Evolutionary conservation across 345 rosid species (phyloP).

Genomic region (Sapria himalayana): DNA sequence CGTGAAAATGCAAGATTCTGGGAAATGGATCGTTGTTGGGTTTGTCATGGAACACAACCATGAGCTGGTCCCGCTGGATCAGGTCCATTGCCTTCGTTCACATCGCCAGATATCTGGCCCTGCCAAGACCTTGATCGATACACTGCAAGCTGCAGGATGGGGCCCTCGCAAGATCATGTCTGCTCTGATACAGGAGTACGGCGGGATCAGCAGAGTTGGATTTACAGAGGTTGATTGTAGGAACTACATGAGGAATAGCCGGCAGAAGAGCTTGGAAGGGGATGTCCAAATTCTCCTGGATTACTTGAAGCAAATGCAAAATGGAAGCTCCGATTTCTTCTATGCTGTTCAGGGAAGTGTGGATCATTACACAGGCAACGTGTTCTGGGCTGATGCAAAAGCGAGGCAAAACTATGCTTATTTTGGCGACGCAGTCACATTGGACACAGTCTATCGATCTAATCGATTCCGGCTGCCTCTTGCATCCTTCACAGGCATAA

Average conservation of each 20-base stretch:
- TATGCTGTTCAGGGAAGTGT: constrained; percentile 25
- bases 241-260: constrained; percentile 28
- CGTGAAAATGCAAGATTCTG: constrained; percentile 43
- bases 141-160: constrained; percentile 45
- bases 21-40: constrained; percentile 35
- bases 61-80: constrained; percentile 39
- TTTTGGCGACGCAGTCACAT: constrained; percentile 32
- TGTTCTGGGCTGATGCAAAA: constrained; percentile 38
- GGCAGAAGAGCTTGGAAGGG: constrained; percentile 26
- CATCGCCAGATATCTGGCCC: constrained; percentile 44
- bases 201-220: constrained; percentile 32
- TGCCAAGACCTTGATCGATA: constrained; percentile 42
- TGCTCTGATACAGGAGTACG: constrained; percentile 25
- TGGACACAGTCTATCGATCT: constrained; percentile 29
- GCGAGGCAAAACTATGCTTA: constrained; percentile 23
- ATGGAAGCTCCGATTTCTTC: constrained; percentile 25
- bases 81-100: constrained; percentile 35
- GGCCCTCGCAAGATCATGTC: constrained; percentile 48
- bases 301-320: constrained; percentile 25
- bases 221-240: constrained; percentile 32
- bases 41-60: constrained; percentile 35
- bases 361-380: constrained; percentile 17
- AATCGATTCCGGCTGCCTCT: constrained; percentile 31
- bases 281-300: constrained; percentile 28
- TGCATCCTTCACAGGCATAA: constrained; percentile 36